Percentiles rank a stretch among this genome's conserved stretches.
Conservation (phyloP, 495 filamentous ascomycete genomes). For the Astrothelium macrocarpum region DNA sequence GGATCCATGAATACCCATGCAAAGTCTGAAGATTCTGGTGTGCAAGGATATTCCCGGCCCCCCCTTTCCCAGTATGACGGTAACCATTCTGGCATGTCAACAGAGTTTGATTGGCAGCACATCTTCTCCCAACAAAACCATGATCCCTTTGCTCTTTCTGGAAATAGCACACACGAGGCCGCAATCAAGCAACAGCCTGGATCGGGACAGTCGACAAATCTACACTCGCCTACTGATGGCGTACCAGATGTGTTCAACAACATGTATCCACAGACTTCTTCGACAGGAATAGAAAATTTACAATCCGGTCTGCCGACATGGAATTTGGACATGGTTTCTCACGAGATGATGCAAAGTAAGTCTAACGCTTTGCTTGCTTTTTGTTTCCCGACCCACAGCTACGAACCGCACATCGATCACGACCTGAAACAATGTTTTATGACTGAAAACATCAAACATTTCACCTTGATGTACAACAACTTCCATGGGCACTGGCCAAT, state of each 20-base stretch:
- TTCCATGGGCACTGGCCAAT: conserved; percentile 61
- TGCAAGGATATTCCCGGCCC: not conserved
- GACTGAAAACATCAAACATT: conserved; percentile 50
- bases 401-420: conserved; percentile 24
- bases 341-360: conserved; percentile 30
- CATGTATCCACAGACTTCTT: conserved; percentile 25
- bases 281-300: conserved; percentile 16
- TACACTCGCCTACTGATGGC: not conserved
- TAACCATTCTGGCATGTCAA: not conserved
- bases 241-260: conserved; percentile 9
- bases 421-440: conserved; percentile 44
- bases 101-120: not conserved
- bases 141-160: not conserved
- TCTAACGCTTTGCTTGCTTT: conserved; percentile 33
- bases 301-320: conserved; percentile 24
- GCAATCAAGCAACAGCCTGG: not conserved
- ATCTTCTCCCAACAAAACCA: conserved; percentile 1
- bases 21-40: conserved; percentile 13
- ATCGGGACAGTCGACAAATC: not conserved
- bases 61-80: not conserved
- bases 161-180: not conserved
- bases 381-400: conserved; percentile 42
- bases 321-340: conserved; percentile 18
- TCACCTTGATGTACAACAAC: conserved; percentile 50
- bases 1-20: conserved; percentile 9